Percentiles rank a stretch among this genome's conserved stretches.
These are phyloP conservation scores for Globisporangium recalcitrans DNA, from an alignment of 352 stramenopile species.

Conservation along the genomic window DNA sequence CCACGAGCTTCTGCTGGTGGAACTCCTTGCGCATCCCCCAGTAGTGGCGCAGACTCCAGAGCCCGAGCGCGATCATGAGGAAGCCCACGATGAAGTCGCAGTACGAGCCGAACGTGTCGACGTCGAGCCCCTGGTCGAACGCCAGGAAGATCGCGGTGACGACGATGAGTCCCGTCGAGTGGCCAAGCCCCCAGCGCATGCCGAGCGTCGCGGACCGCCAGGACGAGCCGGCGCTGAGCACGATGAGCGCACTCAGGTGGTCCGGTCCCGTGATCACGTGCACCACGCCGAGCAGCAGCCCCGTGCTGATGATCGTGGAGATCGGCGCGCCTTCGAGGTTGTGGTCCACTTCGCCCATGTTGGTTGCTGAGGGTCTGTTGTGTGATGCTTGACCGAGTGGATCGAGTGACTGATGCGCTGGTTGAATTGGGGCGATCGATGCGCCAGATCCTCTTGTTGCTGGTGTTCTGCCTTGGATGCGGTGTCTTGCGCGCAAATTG, in stretches of 20 bases:
- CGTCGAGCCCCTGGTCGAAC: conserved; percentile 28
- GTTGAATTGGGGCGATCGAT: neutral
- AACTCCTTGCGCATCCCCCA: conserved; percentile 32
- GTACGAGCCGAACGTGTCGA: conserved; percentile 40
- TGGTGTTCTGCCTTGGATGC: neutral
- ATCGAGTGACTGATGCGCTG: neutral
- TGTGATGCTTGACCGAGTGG: neutral
- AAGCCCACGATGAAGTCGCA: conserved; percentile 54
- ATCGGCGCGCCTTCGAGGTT: conserved; percentile 28
- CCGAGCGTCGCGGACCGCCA: conserved; percentile 69
- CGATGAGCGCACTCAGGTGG: conserved; percentile 85
- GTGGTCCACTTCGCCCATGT: conserved; percentile 37
- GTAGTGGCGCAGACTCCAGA: conserved; percentile 39
- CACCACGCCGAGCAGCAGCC: conserved; percentile 43
- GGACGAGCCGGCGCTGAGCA: conserved; percentile 69
- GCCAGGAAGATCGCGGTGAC: conserved; percentile 60
- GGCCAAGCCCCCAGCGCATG: conserved; percentile 81
- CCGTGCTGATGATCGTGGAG: conserved; percentile 42
- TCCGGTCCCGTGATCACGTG: conserved; percentile 71
- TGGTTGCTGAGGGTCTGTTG: neutral
- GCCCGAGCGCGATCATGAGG: conserved; percentile 51
- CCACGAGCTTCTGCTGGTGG: conserved; percentile 19
- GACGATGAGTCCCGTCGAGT: conserved; percentile 74
- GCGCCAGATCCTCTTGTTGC: neutral
- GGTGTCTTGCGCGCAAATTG: neutral